Evolutionary conservation across 169 alveolate species (phyloP), one percentile per base, ranked within the genome.

Genomic region (Cryptosporidium sp.): DNA sequence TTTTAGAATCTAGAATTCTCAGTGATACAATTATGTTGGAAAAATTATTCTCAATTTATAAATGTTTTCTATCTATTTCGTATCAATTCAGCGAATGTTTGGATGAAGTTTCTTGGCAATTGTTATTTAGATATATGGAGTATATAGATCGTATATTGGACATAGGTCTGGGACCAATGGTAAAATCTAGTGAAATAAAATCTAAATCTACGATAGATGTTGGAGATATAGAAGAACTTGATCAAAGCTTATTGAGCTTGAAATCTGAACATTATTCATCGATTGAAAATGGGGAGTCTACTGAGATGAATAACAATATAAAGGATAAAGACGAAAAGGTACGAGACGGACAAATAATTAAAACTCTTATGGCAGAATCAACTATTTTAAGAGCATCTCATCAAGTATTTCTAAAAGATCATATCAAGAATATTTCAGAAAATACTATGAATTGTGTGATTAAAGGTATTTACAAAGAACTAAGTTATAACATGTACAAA

Each of bases 81-180:
- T 60, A 62, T 51, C 89, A 80, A 33, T 80, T 60, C 16, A 44
- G 89, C 29, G 89, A 80, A 29, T 62, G 42, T 14, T 42, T 80
- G 21, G 89, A 80, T 42, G 75, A 62, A 18, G 37, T 29, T 12
- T 60, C 65, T 21, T 80, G 89, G 89, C 73, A 65, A 26, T 42
- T 31, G 56, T 37, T 80, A 18, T 80, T 80, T 65, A 80, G 75
- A 62, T 60, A 80, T 21, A 80, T 80, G 89, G 80, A 80, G 23
- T 60, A 80, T 12, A 80, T 80, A n/a, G 89, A 80, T 33, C 61
- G 62, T 35, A 80, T 80, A 29, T 29, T 80, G 52, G 89, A 80
- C 29, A 62, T 80, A n/a, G 89, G 89, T 23, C 51, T 80, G 6
- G 89, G 89, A 12, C 75, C 89, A 18, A 80, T 61, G 75, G 37